Percentiles rank a stretch among this genome's conserved stretches.
Conservation (phyloP, 345 rosid genomes). For the Lenwebbia sp. region DNA sequence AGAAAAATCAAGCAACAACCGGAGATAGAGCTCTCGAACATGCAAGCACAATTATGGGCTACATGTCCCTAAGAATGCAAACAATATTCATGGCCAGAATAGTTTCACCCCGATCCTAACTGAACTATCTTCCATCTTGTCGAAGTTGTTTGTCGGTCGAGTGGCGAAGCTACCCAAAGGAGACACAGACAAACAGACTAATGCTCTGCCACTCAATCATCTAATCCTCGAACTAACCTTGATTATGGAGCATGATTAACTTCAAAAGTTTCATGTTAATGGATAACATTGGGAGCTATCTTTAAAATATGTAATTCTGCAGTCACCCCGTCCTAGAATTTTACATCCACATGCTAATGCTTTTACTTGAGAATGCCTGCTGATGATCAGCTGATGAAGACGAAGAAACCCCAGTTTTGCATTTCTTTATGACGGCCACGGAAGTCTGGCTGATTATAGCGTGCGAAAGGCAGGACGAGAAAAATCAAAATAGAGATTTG, state of each 20-base stretch:
- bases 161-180: background rate
- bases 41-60: slow-evolving; percentile 26
- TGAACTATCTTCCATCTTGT: background rate
- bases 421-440: background rate
- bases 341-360: background rate
- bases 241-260: background rate
- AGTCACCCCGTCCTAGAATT: background rate
- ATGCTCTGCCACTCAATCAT: background rate
- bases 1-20: background rate
- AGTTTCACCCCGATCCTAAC: background rate
- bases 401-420: background rate
- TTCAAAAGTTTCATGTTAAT: background rate
- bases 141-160: slow-evolving; percentile 2
- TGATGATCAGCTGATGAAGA: background rate
- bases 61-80: slow-evolving; percentile 23
- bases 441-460: background rate
- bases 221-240: background rate
- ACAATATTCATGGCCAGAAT: slow-evolving; percentile 7
- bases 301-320: background rate
- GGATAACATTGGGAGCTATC: background rate
- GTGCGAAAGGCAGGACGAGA: background rate
- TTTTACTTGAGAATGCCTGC: background rate
- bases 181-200: background rate
- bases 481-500: background rate
- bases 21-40: background rate